Conservation (phyloP, 1,284 basidiomycete species). For the Clitocybe nebularis region DNA sequence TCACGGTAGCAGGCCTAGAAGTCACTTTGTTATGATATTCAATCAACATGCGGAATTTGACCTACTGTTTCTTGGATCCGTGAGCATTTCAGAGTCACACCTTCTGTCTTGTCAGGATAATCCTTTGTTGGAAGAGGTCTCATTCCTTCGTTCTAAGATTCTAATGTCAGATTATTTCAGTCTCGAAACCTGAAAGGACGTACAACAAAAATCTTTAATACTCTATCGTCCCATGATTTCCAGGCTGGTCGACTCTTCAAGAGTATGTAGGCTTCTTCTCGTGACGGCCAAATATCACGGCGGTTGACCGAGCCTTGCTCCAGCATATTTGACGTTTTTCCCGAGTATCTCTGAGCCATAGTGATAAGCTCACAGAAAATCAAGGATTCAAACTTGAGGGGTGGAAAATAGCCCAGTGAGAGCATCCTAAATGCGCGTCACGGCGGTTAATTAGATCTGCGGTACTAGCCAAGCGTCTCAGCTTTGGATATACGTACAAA, state of each 20-base stretch:
- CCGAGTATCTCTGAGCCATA: slow-evolving; percentile 20
- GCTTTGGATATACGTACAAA: slow-evolving; percentile 22
- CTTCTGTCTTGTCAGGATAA: slow-evolving; percentile 41
- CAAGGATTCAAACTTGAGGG: slow-evolving; percentile 32
- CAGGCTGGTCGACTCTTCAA: slow-evolving; percentile 36
- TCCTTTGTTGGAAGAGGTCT: slow-evolving; percentile 38
- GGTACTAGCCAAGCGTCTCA: not conserved
- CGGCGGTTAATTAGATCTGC: too few relatives aligned
- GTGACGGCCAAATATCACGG: slow-evolving; percentile 46
- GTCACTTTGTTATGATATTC: not conserved
- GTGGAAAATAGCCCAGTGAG: slow-evolving; percentile 34
- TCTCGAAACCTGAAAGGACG: slow-evolving; percentile 15
- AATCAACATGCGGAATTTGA: slow-evolving; percentile 3
- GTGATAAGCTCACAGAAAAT: slow-evolving; percentile 46
- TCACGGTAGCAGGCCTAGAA: slow-evolving; percentile 45
- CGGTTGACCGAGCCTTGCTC: slow-evolving; percentile 31
- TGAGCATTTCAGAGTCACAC: slow-evolving; percentile 49
- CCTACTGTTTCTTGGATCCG: slow-evolving; percentile 42
- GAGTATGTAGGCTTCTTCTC: slow-evolving; percentile 39
- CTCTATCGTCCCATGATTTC: slow-evolving; percentile 48
- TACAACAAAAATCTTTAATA: slow-evolving; percentile 41
- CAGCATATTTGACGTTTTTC: slow-evolving; percentile 20
- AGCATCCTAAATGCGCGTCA: slow-evolving; percentile 36
- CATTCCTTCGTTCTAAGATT: slow-evolving; percentile 40
- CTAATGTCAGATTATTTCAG: slow-evolving; percentile 1